These are phyloP conservation scores for Colletotrichum tropicale DNA, from an alignment of 2,329 filamentous ascomycete species.

Conservation along the genomic window DNA sequence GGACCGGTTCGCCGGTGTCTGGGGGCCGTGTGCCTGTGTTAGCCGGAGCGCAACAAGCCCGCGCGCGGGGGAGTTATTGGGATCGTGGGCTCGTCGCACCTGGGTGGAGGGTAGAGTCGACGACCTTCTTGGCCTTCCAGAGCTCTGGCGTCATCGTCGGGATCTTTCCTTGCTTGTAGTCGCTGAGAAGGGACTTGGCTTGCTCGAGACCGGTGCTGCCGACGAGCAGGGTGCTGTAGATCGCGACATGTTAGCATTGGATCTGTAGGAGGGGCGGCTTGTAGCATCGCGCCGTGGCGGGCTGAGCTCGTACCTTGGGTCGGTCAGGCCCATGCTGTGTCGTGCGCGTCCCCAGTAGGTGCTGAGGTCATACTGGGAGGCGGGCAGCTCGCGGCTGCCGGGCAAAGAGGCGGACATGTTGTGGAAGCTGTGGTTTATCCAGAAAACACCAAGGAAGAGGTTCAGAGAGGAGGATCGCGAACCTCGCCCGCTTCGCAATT, in stretches of 20 bases:
- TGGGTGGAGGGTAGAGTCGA: conserved; percentile 95
- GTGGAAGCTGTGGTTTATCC: not conserved
- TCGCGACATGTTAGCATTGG: not conserved
- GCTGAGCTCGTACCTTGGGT: conserved; percentile 81
- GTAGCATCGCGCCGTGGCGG: not conserved
- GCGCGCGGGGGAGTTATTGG: not conserved
- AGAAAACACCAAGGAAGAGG: not conserved
- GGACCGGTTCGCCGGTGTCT: conserved; percentile 93
- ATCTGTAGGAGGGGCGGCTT: not conserved
- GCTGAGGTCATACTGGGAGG: conserved; percentile 88
- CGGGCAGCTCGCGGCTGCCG: conserved; percentile 79
- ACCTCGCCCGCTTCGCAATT: not conserved
- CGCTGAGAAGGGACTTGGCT: conserved; percentile 80
- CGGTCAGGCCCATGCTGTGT: conserved; percentile 87
- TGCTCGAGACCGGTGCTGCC: conserved; percentile 79
- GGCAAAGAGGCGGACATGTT: conserved; percentile 70
- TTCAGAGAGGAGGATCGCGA: not conserved
- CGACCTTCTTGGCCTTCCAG: conserved; percentile 95
- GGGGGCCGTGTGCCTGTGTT: conserved; percentile 20
- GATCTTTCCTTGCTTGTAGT: conserved; percentile 86
- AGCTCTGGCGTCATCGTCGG: conserved; percentile 85
- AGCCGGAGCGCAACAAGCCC: not conserved
- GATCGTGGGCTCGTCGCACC: conserved; percentile 58
- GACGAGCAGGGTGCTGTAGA: conserved; percentile 80
- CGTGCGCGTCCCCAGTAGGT: conserved; percentile 96